Base-by-base conservation (phyloP, 2,329 filamentous ascomycete species). In the Pezicula neosporulosa region DNA sequence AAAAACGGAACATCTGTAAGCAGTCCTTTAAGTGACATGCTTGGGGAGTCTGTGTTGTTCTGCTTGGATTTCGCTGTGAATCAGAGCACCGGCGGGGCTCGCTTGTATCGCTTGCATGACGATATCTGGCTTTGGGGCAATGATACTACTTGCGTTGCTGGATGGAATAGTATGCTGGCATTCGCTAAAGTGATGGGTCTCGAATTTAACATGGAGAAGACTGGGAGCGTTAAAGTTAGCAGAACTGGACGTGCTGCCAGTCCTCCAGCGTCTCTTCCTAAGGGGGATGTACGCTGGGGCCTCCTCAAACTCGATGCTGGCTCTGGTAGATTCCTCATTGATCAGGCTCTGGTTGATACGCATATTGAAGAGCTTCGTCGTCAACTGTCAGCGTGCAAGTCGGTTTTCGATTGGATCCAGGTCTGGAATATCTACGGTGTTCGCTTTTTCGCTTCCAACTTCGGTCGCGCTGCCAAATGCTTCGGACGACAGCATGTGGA, bases 51-150 rank as follows among this genome's bases (percentile, higher is more conserved):
- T 0, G 69, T 83, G 0, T 66, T 88, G 0, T 87, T 87, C 60
- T 83, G 80, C 54, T 76, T 87, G 59, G 85, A 87, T 60, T 83
- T 83, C 59, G 75, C 80, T 0, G 75, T 87, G 50, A 87, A 86
- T 51, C 76, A 80, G 52, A 65, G 70, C 3, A 83, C 82, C 0
- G 59, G 64, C 6, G 82, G 82, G 0, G 68, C 70, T 2, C 70
- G 74, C n/a, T 65, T 87, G 10, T 83, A 83, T 63, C 78, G 85
- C 12, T 70, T 86, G 36, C 77, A 85, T 47, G 84, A 86, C 55
- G 82, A 87, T 56, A 72, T 86, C 47, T 87, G 83, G 83, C 82
- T 86, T 62, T 87, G 83, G 82, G 76, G 77, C n/a, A 70, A 80
- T 9, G 75, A 82, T 45, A 58, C 67, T 5, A 70, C 69, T 4